Conservation (phyloP, 345 rosid species). For the Camelina neglecta region DNA sequence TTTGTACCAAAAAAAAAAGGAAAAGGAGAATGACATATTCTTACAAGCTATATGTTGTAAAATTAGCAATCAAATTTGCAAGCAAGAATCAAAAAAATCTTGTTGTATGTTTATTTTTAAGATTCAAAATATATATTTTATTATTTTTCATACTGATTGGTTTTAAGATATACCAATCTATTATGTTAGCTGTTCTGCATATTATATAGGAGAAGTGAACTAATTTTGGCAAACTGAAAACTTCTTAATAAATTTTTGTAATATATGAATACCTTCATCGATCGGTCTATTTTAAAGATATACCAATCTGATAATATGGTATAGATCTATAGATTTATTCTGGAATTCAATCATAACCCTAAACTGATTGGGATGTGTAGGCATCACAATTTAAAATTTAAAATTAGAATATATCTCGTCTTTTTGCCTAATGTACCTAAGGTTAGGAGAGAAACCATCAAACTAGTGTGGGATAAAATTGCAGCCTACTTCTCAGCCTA, state of each 20-base stretch:
- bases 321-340: background rate
- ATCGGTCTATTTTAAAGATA: background rate
- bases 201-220: background rate
- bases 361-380: constrained; percentile 22
- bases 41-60: constrained; percentile 43
- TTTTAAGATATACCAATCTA: background rate
- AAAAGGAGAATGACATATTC: constrained; percentile 42
- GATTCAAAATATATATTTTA: constrained; percentile 22
- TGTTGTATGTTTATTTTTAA: constrained; percentile 28
- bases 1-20: constrained; percentile 29
- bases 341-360: constrained; percentile 16
- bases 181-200: background rate
- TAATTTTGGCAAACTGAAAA: background rate
- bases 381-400: constrained; percentile 19
- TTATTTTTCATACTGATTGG: constrained; percentile 2
- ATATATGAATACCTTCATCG: background rate
- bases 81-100: constrained; percentile 34
- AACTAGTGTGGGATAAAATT: constrained; percentile 29
- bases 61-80: constrained; percentile 37
- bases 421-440: constrained; percentile 43
- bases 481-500: constrained; percentile 38
- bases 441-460: constrained; percentile 37
- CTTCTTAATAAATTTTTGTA: background rate
- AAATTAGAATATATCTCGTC: background rate
- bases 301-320: constrained; percentile 2